Evolutionary conservation across 2,329 filamentous ascomycete genomes (phyloP).

Genomic region (Curvularia sp.): DNA sequence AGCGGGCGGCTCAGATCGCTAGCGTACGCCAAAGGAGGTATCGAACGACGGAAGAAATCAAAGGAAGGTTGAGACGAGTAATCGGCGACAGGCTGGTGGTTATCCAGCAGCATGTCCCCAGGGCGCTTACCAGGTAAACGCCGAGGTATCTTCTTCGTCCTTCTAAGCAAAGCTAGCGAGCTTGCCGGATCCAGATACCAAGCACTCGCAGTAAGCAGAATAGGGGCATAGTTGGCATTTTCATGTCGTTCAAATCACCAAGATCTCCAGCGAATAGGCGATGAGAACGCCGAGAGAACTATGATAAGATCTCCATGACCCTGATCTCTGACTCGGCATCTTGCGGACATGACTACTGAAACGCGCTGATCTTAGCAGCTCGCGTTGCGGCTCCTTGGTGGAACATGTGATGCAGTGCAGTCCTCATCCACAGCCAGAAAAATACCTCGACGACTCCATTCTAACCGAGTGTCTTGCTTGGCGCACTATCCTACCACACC

Average conservation of each 20-base stretch:
- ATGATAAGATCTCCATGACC: conserved; percentile 7
- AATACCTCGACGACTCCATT: neutral
- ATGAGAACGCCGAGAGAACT: neutral
- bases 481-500: neutral
- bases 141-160: neutral
- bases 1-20: conserved; percentile 3
- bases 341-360: neutral
- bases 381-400: neutral
- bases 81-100: neutral
- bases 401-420: neutral
- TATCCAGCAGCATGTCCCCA: conserved; percentile 2
- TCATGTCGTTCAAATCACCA: neutral
- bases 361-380: neutral
- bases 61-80: conserved; percentile 2
- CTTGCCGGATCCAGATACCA: neutral
- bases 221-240: neutral
- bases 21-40: conserved; percentile 1
- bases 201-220: neutral
- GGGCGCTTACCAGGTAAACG: neutral
- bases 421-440: neutral
- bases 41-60: neutral
- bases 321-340: conserved; percentile 5
- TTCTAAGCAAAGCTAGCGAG: conserved; percentile 1
- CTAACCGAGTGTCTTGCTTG: neutral
- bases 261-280: neutral